Percentiles rank a stretch among this genome's conserved stretches.
Evolutionary conservation across 2,329 filamentous ascomycete species (phyloP).

Genomic region (Cladosporium sp.): DNA sequence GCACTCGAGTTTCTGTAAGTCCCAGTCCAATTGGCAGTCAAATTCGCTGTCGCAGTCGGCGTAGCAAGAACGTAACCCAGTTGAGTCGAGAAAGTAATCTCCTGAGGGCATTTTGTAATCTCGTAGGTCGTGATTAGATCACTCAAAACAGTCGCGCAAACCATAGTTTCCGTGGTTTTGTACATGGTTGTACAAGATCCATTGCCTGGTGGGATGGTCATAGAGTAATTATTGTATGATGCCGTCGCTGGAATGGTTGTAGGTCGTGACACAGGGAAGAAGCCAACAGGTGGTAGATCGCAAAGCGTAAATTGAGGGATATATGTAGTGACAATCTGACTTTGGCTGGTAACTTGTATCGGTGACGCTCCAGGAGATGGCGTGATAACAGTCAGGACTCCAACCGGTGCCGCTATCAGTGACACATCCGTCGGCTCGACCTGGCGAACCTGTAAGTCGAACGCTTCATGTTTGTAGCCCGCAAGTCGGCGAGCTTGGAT

Average conservation of each 20-base stretch:
- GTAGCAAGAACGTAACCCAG: constrained; percentile 40
- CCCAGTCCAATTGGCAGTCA: constrained; percentile 14
- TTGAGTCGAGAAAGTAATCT: constrained; percentile 45
- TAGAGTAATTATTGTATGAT: constrained; percentile 36
- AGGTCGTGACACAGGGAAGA: constrained; percentile 30
- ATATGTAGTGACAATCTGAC: constrained; percentile 41
- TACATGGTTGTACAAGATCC: constrained; percentile 40
- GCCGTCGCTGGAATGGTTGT: constrained; percentile 28
- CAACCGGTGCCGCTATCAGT: constrained; percentile 18
- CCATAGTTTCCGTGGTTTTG: constrained; percentile 36
- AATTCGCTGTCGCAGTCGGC: constrained; percentile 29
- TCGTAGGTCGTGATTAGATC: constrained; percentile 38
- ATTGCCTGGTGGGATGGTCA: constrained; percentile 29
- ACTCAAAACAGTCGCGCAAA: constrained; percentile 42
- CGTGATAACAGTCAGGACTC: constrained; percentile 35
- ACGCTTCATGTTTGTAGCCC: constrained; percentile 29
- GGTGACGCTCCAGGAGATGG: constrained; percentile 41
- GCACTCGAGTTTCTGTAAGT: constrained; percentile 14
- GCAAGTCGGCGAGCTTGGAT: constrained; percentile 20
- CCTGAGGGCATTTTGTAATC: constrained; percentile 40
- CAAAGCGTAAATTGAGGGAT: constrained; percentile 42
- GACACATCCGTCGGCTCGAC: constrained; percentile 18
- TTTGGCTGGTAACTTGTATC: constrained; percentile 38
- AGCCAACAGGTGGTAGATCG: constrained; percentile 34
- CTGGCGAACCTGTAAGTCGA: constrained; percentile 23